These are phyloP conservation scores for Verticillium nonalfalfae DNA, from an alignment of 2,329 filamentous ascomycete genomes.

Conservation along the genomic window DNA sequence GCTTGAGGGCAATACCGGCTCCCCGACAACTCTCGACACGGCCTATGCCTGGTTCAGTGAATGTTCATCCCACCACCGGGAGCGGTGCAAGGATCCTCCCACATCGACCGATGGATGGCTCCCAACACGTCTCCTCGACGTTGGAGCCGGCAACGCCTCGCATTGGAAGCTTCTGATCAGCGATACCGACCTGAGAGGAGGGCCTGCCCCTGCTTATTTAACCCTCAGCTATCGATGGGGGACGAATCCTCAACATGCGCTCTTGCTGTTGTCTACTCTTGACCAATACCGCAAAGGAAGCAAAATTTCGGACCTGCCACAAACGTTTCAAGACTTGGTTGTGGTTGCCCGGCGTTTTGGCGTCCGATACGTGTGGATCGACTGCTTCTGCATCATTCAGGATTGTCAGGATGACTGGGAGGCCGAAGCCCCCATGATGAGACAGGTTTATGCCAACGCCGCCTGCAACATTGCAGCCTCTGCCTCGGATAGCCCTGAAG, in stretches of 20 bases:
- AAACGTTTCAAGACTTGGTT: constrained; percentile 10
- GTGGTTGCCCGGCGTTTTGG: constrained; percentile 7
- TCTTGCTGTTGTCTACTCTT: constrained; percentile 2
- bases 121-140: neutral
- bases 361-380: constrained; percentile 13
- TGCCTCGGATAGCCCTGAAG: neutral
- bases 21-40: neutral
- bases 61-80: neutral
- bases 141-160: neutral
- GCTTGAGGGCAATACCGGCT: neutral
- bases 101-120: neutral
- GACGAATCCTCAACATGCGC: neutral
- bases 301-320: neutral
- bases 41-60: neutral
- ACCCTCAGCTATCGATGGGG: constrained; percentile 14
- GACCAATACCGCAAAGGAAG: neutral
- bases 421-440: constrained; percentile 10
- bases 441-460: constrained; percentile 8
- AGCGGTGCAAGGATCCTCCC: neutral
- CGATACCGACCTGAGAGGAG: neutral
- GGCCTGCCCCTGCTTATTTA: neutral
- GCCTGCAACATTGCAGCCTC: constrained; percentile 8
- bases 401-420: constrained; percentile 11
- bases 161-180: neutral
- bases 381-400: constrained; percentile 14